These are phyloP conservation scores for Cornus controversa DNA, from an alignment of 148 eudicot species.

Conservation along the genomic window DNA sequence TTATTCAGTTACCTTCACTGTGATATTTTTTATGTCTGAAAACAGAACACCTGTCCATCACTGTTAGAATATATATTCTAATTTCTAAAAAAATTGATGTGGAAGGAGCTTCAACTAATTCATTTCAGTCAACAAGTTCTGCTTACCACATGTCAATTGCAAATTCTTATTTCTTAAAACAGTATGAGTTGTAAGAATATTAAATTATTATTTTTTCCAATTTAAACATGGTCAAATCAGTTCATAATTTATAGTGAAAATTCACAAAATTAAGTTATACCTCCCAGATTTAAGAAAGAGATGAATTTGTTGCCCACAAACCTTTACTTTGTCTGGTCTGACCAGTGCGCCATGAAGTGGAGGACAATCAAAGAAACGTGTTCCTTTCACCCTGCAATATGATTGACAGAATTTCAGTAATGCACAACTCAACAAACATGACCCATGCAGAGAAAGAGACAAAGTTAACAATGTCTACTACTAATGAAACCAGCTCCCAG, in stretches of 20 bases:
- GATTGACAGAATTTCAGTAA: conserved; percentile 5
- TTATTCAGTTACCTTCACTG: too few relatives aligned
- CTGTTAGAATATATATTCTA: too few relatives aligned
- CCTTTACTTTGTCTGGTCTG: conserved; percentile 96
- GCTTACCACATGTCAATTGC: too few relatives aligned
- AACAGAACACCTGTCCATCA: too few relatives aligned
- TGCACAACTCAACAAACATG: background rate
- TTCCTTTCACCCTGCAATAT: conserved; percentile 80
- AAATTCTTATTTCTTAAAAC: background rate
- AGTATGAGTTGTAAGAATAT: too few relatives aligned
- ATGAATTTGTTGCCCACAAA: conserved; percentile 21
- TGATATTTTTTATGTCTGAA: too few relatives aligned
- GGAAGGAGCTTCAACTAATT: too few relatives aligned
- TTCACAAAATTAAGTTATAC: background rate
- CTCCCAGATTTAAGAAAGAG: background rate
- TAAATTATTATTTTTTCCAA: background rate
- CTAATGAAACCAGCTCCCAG: background rate
- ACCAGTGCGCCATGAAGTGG: conserved; percentile 87
- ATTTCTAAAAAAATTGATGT: too few relatives aligned
- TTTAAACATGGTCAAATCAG: background rate
- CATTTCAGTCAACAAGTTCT: too few relatives aligned
- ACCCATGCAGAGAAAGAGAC: background rate
- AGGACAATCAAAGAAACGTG: conserved; percentile 82
- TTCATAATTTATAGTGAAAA: background rate
- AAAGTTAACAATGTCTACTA: background rate